These are phyloP conservation scores for Blastocystis sp. DNA, from an alignment of 352 stramenopile species.

Conservation along the genomic window DNA sequence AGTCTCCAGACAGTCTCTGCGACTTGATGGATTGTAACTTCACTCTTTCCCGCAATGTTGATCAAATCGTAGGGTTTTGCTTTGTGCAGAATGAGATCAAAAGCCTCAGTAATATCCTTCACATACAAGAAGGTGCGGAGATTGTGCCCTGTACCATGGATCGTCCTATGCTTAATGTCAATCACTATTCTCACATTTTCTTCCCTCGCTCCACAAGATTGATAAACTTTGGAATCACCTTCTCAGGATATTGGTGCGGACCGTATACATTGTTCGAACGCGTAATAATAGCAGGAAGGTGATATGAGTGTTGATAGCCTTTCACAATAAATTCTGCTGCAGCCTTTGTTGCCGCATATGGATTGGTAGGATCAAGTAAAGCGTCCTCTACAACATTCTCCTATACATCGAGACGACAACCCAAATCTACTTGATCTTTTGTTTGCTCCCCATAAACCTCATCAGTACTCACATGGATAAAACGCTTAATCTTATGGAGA, in stretches of 20 bases:
- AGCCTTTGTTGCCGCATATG: slow-evolving; percentile 93
- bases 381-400: slow-evolving; percentile 63
- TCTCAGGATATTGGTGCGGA: slow-evolving; percentile 95
- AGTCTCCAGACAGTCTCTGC: slow-evolving; percentile 79
- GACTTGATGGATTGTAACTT: slow-evolving; percentile 76
- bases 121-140: slow-evolving; percentile 94
- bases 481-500: slow-evolving; percentile 77
- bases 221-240: slow-evolving; percentile 95
- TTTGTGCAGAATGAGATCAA: slow-evolving; percentile 89
- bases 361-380: slow-evolving; percentile 83
- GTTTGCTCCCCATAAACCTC: slow-evolving; percentile 89
- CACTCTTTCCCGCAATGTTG: slow-evolving; percentile 86
- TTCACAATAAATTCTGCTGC: slow-evolving; percentile 95
- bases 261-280: slow-evolving; percentile 97
- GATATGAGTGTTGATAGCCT: slow-evolving; percentile 82
- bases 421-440: slow-evolving; percentile 6
- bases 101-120: slow-evolving; percentile 86
- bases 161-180: slow-evolving; percentile 72
- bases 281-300: slow-evolving; percentile 89
- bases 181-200: neutral
- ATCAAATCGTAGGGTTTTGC: slow-evolving; percentile 83
- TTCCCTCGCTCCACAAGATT: slow-evolving; percentile 70
- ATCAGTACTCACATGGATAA: slow-evolving; percentile 94
- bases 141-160: slow-evolving; percentile 88
- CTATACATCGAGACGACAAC: neutral